Evolutionary conservation across 2,329 filamentous ascomycete genomes (phyloP), one percentile per base, ranked within the genome.

Genomic region (Conoideocrella luteorostrata): DNA sequence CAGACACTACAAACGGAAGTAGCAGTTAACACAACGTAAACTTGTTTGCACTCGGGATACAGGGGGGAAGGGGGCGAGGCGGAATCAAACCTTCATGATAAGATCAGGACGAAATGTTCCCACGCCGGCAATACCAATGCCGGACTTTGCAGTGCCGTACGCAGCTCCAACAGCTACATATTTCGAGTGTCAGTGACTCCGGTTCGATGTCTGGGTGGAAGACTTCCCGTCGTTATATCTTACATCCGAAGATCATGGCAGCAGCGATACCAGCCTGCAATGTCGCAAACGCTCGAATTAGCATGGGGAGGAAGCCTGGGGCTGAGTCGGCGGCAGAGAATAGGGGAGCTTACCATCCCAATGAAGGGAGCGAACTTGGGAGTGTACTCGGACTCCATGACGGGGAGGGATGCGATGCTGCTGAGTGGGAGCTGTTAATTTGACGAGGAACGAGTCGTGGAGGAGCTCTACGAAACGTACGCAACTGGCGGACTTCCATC

Each of bases 311-410:
- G 49, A 47, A 39, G 49, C 41, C 55, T 59, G 47, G 60, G 54
- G 50, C 53, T 47, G 49, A 7, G 37, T 26, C 41, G 44, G 37
- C 36, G 44, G 32, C 35, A 34, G 44, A 37, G 41, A 39, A 38
- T 40, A 40, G 43, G 23, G 15, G 34, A 44, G 70, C 82, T 68
- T 73, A 89, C 86, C 85, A 91, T 88, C 72, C 87, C 87, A 64
- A 91, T 77, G 72, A 91, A 93, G 56, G 86, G 86, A 70, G 87
- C 87, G 64, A 90, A 91, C 69, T 86, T 86, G 56, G 87, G 87
- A 47, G 83, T 72, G 50, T 80, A 67, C 53, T 82, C 78, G 38
- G 77, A 78, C 54, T 76, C 68, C 77, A 80, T 80, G 50, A 39
- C 68, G 57, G 52, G 57, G 52, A 55, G 46, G 42, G n/a, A 20